Base-by-base conservation (phyloP, 331 rosid genomes). In the Spiraea crenata region DNA sequence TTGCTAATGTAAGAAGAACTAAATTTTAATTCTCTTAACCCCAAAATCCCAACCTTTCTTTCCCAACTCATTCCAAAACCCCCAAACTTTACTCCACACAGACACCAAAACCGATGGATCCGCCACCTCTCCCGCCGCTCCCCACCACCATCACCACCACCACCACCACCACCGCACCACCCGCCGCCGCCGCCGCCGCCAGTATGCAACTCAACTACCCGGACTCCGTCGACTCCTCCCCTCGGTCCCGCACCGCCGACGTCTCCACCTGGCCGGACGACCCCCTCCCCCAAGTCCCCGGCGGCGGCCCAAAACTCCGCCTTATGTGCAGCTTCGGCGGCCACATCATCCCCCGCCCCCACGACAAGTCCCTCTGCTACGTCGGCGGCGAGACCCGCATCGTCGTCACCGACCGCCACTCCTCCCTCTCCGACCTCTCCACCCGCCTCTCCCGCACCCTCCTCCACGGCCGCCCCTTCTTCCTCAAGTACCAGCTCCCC, bases 321-420 rank as follows among this genome's bases (percentile, higher is more conserved):
- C 83, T 95, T 3, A 95, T 95, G 99, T 91, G 99, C 77, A 91
- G 99, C 84, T 91, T 86, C 37, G 99, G 97, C 7, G 99, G 99
- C 59, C 99, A 89, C 72, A 91, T 95, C 76, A 86, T 95, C 79
- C 97, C 99, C 0, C 99, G 97, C 3, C 99, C 99, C 0, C 97
- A 89, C 5, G 96, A 95, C 76, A 95, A 89, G 70, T 76, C 96
- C 3, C 96, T 95, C 55, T 83, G 93, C 80, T 95, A 91, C 38
- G 83, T 91, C 13, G 96, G 97, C 34, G 97, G 99, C 0, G 98
- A 95, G 45, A 95, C 99, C 0, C 87, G 96, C 31, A 95, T 95
- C 6, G 82, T 95, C 10, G 93, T 89, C 13, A 85, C 82, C 31
- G 96, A 95, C 9, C 90, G 98, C 1, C 76, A 77, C 20, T 81